phyloP scores from a whole-genome alignment of 352 stramenopile genomes.

The Globisporangium recalcitrans region DNA sequence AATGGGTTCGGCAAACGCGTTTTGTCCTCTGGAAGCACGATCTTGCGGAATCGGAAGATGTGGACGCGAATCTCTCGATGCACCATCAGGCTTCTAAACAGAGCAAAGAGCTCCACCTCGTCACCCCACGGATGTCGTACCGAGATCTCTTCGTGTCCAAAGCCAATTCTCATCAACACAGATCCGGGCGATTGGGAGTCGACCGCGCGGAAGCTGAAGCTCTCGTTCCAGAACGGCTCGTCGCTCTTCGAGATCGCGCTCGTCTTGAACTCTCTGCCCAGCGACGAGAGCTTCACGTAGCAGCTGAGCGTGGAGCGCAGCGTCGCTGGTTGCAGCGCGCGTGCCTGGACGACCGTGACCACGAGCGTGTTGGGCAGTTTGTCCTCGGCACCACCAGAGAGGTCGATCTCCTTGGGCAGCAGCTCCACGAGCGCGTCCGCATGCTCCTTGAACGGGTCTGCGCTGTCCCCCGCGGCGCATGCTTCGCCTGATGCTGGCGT shows the following conservation, averaged over 20 bases:
- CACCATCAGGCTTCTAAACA: slow-evolving; percentile 44
- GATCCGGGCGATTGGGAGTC: slow-evolving; percentile 56
- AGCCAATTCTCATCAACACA: slow-evolving; percentile 52
- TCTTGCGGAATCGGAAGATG: slow-evolving; percentile 73
- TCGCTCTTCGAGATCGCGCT: slow-evolving; percentile 56
- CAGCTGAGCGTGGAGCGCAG: slow-evolving; percentile 60
- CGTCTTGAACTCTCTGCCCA: slow-evolving; percentile 65
- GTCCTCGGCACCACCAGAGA: slow-evolving; percentile 45
- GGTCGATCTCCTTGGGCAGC: slow-evolving; percentile 46
- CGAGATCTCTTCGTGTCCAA: slow-evolving; percentile 64
- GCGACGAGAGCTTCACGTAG: slow-evolving; percentile 69
- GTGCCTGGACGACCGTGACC: slow-evolving; percentile 66
- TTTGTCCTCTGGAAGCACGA: slow-evolving; percentile 40
- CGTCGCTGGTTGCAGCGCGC: slow-evolving; percentile 33
- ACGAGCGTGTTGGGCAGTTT: slow-evolving; percentile 68
- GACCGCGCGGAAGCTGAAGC: slow-evolving; percentile 61
- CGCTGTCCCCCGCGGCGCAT: slow-evolving; percentile 1
- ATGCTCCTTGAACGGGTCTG: slow-evolving; percentile 18
- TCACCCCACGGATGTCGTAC: slow-evolving; percentile 48
- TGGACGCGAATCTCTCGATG: slow-evolving; percentile 73
- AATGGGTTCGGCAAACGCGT: slow-evolving; percentile 66
- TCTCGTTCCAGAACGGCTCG: slow-evolving; percentile 73
- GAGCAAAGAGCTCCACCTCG: slow-evolving; percentile 32
- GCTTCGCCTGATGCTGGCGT: not conserved
- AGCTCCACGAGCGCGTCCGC: slow-evolving; percentile 46